Conservation (phyloP, 306 rosid genomes). For the Sicyos edulis region DNA sequence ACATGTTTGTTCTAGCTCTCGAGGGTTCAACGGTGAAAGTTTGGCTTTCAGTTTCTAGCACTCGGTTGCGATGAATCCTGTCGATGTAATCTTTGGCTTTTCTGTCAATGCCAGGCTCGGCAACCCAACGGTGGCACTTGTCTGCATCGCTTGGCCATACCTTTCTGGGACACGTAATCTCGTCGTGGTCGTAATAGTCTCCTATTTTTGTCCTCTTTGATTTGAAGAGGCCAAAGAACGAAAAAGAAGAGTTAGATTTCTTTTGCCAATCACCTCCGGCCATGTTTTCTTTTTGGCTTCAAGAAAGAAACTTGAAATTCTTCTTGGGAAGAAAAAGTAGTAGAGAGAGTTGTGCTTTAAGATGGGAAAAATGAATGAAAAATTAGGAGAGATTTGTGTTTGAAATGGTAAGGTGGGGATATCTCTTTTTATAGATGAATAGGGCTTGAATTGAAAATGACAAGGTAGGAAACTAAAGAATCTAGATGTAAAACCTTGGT, state of each 20-base stretch:
- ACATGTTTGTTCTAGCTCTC: constrained; percentile 1
- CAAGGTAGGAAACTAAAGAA: neutral
- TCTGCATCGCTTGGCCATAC: constrained; percentile 84
- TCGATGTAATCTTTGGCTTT: constrained; percentile 56
- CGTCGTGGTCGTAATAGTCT: constrained; percentile 27
- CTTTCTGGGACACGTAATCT: constrained; percentile 32
- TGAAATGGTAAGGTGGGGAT: neutral
- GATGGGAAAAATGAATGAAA: too few relatives aligned
- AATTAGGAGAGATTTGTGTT: neutral
- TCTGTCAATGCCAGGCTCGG: constrained; percentile 64
- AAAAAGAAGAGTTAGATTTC: constrained; percentile 29
- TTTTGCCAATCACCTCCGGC: constrained; percentile 9
- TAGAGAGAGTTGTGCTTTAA: neutral
- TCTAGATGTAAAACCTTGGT: neutral
- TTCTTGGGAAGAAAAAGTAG: neutral
- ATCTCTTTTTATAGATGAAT: constrained; percentile 7
- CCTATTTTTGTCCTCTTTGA: constrained; percentile 28
- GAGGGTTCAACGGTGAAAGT: constrained; percentile 36
- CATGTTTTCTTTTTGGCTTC: too few relatives aligned
- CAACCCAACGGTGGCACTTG: constrained; percentile 48
- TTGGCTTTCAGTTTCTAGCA: constrained; percentile 40
- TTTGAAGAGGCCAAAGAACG: constrained; percentile 57
- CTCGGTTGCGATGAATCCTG: constrained; percentile 38
- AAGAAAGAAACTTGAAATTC: too few relatives aligned
- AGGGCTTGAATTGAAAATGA: neutral